phyloP scores from a whole-genome alignment of 768 basidiomycete genomes.

The Asterophora parasitica region DNA sequence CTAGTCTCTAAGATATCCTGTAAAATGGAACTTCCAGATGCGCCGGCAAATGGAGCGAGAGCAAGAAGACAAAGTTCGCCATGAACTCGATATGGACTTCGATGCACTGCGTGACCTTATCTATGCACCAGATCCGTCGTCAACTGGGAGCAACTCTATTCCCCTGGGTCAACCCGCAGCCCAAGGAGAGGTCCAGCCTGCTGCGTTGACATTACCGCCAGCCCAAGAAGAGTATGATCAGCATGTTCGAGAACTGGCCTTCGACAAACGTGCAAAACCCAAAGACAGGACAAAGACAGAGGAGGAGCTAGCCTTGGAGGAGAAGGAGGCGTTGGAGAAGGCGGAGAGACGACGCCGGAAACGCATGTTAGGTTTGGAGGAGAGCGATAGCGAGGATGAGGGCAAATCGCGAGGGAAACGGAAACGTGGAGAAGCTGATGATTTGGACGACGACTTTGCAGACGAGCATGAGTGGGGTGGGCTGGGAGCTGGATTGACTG shows the following conservation, averaged over 20 bases:
- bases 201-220: conserved; percentile 18
- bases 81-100: conserved; percentile 86
- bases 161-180: conserved; percentile 22
- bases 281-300: conserved; percentile 96
- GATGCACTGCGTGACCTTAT: conserved; percentile 74
- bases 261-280: conserved; percentile 89
- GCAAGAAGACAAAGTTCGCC: conserved; percentile 78
- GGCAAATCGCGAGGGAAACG: conserved; percentile 41
- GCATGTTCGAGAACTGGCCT: conserved; percentile 86
- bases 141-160: conserved; percentile 33
- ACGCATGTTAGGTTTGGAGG: conserved; percentile 83
- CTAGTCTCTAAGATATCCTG: conserved; percentile 9
- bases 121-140: conserved; percentile 48
- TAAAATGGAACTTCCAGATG: conserved; percentile 40
- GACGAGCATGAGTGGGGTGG: conserved; percentile 37
- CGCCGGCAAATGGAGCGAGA: conserved; percentile 86
- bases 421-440: conserved; percentile 65
- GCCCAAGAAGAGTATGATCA: conserved; percentile 78
- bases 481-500: conserved; percentile 37
- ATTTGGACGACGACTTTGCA: conserved; percentile 84
- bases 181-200: conserved; percentile 15
- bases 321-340: conserved; percentile 80
- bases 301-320: conserved; percentile 86
- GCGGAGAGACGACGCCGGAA: conserved; percentile 73
- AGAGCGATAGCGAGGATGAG: conserved; percentile 62